Evolutionary conservation across 2,329 filamentous ascomycete genomes (phyloP), one percentile per base, ranked within the genome.

Genomic region (Ambrosiella cleistominuta): DNA sequence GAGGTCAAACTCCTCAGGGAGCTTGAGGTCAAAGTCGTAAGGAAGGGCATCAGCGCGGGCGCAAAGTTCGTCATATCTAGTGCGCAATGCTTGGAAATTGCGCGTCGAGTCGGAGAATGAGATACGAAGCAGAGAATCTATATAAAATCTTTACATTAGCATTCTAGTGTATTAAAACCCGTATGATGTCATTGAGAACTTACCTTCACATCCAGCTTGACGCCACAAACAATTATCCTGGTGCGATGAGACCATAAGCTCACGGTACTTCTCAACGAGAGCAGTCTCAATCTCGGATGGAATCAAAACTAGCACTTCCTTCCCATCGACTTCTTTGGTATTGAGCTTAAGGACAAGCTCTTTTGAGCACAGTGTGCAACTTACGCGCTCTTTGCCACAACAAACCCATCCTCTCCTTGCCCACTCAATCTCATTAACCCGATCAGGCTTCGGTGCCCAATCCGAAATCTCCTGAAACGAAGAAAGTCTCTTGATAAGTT

Each of bases 361-460:
- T 65, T 85, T 84, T 66, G 85, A 84, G 66, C 93, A 98, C 1
- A 90, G 81, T 45, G 85, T 83, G 68, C 93, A 98, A 15, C 82
- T 81, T 13, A 97, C 88, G 3, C 86, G 86, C 69, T 95, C 89
- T 63, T 82, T 82, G 64, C 85, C 85, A 51, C 85, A 81, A 65
- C 91, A 96, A 3, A 84, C 76, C 91, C 93, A 98, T 0, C 91
- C 91, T 60, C 86, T 75, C 73, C 91, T 95, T 0, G 90, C 90
- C 93, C 93, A 98, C 68, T 89, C 85, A 7, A 96, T 82, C 70
- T 97, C 93, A 66, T 82, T 88, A 64, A 97, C 83, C 39, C 75
- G 76, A 56, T 90, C 80, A 0, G 93, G 90, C 68, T 97, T 97
- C 0, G 88, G 86, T n/a, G 86, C 85, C 91, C 91, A 98, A 67